Evolutionary conservation across 179 eudicot genomes (phyloP).

Genomic region (Beta macrorhiza): DNA sequence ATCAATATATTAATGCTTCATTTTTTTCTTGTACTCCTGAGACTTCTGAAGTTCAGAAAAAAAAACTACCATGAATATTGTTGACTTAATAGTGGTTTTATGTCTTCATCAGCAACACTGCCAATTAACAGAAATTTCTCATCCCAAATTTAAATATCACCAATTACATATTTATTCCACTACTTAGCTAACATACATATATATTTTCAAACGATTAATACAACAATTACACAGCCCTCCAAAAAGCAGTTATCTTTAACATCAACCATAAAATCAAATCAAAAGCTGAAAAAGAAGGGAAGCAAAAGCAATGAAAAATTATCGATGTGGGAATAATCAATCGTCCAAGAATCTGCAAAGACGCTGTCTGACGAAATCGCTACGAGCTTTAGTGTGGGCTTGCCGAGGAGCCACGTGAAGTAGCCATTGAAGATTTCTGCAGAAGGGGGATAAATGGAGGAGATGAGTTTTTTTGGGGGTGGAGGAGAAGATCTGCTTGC

Average conservation of each 20-base stretch:
- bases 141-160: background rate
- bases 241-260: background rate
- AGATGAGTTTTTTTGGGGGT: too few species aligned
- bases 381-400: conserved; percentile 58
- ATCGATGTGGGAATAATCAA: conserved; percentile 6
- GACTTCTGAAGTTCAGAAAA: background rate
- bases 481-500: too few species aligned
- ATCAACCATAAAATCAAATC: too few species aligned
- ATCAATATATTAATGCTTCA: too few species aligned
- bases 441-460: too few species aligned
- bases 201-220: too few species aligned
- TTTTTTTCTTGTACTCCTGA: too few species aligned
- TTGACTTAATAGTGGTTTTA: too few species aligned
- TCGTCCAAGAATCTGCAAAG: conserved; percentile 55
- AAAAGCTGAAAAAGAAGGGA: background rate
- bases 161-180: background rate
- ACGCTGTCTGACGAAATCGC: conserved; percentile 50
- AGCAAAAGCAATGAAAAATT: background rate
- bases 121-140: background rate
- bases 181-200: background rate
- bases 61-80: background rate
- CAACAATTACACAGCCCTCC: background rate
- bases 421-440: too few species aligned
- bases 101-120: background rate
- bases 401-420: conserved; percentile 50